phyloP scores from a whole-genome alignment of 352 stramenopile genomes.

The Phytophthora uliginosa region DNA sequence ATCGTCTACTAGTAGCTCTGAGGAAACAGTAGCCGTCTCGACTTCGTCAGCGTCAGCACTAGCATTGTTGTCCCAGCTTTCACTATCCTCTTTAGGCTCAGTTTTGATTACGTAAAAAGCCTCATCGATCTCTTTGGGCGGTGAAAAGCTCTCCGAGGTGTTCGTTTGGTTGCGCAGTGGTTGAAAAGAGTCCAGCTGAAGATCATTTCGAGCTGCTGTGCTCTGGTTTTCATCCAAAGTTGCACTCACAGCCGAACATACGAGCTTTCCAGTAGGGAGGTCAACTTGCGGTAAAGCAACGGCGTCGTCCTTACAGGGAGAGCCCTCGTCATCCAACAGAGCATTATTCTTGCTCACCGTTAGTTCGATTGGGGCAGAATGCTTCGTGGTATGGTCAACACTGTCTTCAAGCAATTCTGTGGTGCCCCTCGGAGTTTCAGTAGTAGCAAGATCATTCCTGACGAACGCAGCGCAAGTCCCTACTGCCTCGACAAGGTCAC shows the following conservation, averaged over 20 bases:
- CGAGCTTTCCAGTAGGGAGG: conserved; percentile 3
- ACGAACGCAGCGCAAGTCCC: neutral
- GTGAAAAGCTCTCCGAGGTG: neutral
- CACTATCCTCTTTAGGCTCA: conserved; percentile 7
- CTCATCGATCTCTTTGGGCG: neutral
- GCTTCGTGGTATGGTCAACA: neutral
- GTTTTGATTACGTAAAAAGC: neutral
- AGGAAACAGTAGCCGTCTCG: neutral
- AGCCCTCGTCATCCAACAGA: neutral
- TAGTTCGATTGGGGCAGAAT: neutral
- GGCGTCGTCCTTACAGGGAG: neutral
- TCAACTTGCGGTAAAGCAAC: neutral
- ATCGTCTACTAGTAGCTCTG: neutral
- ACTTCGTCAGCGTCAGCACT: neutral
- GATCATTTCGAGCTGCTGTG: neutral
- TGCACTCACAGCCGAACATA: neutral
- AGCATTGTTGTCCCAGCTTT: conserved; percentile 4
- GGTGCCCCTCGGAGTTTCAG: neutral
- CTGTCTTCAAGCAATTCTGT: conserved; percentile 1
- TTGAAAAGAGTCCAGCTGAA: too few relatives aligned
- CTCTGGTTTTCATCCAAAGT: conserved; percentile 1
- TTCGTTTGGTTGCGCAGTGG: neutral
- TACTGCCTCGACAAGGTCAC: neutral
- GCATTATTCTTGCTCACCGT: neutral
- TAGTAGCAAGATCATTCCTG: neutral